These are phyloP conservation scores for Physcia stellaris DNA, from an alignment of 495 filamentous ascomycete species.

Conservation along the genomic window DNA sequence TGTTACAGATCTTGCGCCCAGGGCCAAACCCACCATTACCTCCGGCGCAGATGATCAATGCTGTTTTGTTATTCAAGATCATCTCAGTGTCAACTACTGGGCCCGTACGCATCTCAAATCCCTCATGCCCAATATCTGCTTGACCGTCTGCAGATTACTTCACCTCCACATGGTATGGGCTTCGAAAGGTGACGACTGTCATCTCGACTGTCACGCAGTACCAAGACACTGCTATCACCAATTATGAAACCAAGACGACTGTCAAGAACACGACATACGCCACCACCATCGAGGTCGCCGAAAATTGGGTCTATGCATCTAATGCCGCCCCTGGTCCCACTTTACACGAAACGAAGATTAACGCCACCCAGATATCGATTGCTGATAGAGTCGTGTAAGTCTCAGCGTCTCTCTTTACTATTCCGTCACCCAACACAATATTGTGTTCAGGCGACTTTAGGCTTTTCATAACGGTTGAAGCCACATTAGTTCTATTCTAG, in stretches of 20 bases:
- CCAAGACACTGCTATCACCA: background rate
- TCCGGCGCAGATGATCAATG: no score
- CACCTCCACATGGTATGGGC: background rate
- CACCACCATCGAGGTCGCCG: background rate
- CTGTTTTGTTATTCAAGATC: background rate
- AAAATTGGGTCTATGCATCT: background rate
- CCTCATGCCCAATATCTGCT: background rate
- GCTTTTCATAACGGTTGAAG: background rate
- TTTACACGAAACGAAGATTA: no score
- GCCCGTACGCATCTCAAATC: background rate
- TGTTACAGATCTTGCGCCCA: no score
- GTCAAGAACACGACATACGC: background rate
- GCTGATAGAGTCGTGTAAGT: background rate
- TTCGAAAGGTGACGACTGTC: background rate
- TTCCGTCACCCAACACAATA: background rate
- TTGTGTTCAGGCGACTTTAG: background rate
- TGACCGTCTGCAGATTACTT: background rate
- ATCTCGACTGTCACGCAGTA: background rate
- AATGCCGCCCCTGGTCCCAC: background rate
- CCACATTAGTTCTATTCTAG: no score
- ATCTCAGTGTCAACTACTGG: background rate
- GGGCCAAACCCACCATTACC: no score
- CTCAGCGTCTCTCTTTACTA: background rate
- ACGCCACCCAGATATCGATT: no score
- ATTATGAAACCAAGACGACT: background rate